Evolutionary conservation across 306 rosid genomes (phyloP).

Genomic region (Lathyrus tuberosus): DNA sequence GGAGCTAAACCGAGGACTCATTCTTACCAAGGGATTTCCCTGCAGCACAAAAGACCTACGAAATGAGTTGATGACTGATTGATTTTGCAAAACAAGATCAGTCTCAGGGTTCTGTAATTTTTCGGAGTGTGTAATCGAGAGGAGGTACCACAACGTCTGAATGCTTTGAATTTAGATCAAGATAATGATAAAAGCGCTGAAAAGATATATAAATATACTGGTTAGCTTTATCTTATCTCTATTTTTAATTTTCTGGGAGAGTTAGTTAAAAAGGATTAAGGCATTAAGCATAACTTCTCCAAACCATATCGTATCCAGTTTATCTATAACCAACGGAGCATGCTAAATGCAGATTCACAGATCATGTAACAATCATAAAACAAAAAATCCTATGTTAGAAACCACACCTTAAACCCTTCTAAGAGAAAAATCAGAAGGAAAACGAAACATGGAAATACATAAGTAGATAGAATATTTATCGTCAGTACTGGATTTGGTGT

Average conservation of each 20-base stretch:
- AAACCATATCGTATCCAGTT: too few species aligned
- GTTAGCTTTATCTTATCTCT: slow-evolving; percentile 26
- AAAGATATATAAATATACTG: slow-evolving; percentile 24
- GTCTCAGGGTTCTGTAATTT: slow-evolving; percentile 72
- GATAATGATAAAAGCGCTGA: slow-evolving; percentile 74
- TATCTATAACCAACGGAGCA: too few species aligned
- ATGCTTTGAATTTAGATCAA: slow-evolving; percentile 79
- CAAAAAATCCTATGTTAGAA: neutral
- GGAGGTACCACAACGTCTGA: slow-evolving; percentile 78
- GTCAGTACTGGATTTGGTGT: slow-evolving; percentile 86
- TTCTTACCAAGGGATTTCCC: slow-evolving; percentile 67
- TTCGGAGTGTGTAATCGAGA: slow-evolving; percentile 73
- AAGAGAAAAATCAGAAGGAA: slow-evolving; percentile 1
- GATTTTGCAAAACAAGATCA: slow-evolving; percentile 57
- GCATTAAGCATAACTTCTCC: slow-evolving; percentile 22
- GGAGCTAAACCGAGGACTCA: slow-evolving; percentile 1
- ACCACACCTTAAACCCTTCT: slow-evolving; percentile 6
- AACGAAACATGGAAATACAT: neutral
- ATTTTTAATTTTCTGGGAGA: too few species aligned
- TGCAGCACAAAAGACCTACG: slow-evolving; percentile 52
- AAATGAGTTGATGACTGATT: slow-evolving; percentile 53
- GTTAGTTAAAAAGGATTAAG: neutral
- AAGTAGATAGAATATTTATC: slow-evolving; percentile 52
- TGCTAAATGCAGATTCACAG: too few species aligned
- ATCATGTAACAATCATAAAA: too few species aligned